These are phyloP conservation scores for Kuraishia hungarica DNA, from an alignment of 805 yeast genomes.

Conservation along the genomic window DNA sequence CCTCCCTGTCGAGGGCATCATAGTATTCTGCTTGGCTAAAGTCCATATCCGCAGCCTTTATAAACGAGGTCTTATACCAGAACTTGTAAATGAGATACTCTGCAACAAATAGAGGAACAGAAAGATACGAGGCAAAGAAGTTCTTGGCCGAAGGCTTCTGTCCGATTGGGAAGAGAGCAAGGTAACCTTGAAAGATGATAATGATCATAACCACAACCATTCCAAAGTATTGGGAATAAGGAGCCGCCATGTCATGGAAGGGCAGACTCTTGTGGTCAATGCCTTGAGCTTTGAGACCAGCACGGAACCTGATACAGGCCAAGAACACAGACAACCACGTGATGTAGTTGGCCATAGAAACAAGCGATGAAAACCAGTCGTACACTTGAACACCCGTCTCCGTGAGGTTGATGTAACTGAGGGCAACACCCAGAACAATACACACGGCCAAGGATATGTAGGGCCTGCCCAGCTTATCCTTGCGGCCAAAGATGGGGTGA, in stretches of 20 bases:
- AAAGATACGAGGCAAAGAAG: constrained; percentile 54
- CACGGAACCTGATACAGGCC: constrained; percentile 50
- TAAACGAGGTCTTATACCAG: constrained; percentile 27
- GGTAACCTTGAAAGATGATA: constrained; percentile 57
- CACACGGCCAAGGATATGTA: constrained; percentile 43
- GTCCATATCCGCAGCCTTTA: constrained; percentile 24
- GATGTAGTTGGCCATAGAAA: constrained; percentile 53
- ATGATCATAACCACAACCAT: constrained; percentile 37
- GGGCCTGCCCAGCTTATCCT: constrained; percentile 55
- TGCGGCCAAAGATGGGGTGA: constrained; percentile 47
- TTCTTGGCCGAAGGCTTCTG: constrained; percentile 31
- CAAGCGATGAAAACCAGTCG: constrained; percentile 55
- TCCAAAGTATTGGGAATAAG: constrained; percentile 31
- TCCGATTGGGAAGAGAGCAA: constrained; percentile 50
- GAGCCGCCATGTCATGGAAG: constrained; percentile 43
- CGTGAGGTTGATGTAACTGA: constrained; percentile 60
- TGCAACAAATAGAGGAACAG: constrained; percentile 46
- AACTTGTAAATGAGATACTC: constrained; percentile 52
- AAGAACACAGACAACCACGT: constrained; percentile 55
- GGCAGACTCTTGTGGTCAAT: constrained; percentile 24
- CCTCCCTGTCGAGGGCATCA: constrained; percentile 12
- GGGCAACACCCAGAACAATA: constrained; percentile 40
- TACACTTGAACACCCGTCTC: constrained; percentile 47
- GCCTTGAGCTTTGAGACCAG: constrained; percentile 48
- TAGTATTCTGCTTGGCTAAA: constrained; percentile 24